Evolutionary conservation across 2,329 filamentous ascomycete genomes (phyloP).

Genomic region (Colletotrichum trifolii): DNA sequence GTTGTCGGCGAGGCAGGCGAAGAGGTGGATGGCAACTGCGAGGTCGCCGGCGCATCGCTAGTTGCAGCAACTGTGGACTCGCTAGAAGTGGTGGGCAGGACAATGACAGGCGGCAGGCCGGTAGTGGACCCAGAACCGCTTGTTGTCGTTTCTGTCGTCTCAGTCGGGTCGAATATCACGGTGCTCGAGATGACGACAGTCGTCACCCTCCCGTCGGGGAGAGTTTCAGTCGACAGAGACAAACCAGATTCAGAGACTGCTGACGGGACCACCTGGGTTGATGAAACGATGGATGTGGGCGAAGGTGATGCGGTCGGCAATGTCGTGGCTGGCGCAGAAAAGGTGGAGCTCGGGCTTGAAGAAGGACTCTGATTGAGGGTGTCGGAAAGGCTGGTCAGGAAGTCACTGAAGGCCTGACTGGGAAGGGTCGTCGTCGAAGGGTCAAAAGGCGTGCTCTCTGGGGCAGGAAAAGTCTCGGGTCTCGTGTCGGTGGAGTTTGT

Average conservation of each 20-base stretch:
- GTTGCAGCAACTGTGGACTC: not conserved
- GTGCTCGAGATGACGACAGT: slow-evolving; percentile 44
- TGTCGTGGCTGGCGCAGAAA: not conserved
- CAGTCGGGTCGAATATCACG: slow-evolving; percentile 34
- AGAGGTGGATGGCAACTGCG: slow-evolving; percentile 11
- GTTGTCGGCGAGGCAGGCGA: slow-evolving; percentile 29
- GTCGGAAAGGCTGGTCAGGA: slow-evolving; percentile 36
- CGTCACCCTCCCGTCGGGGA: slow-evolving; percentile 39
- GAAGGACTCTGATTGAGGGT: slow-evolving; percentile 30
- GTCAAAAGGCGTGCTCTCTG: slow-evolving; percentile 39
- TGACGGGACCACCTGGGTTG: slow-evolving; percentile 16
- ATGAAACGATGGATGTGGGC: slow-evolving; percentile 13
- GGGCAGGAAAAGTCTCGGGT: slow-evolving; percentile 41
- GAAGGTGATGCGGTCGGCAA: slow-evolving; percentile 7
- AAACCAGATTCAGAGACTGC: slow-evolving; percentile 14
- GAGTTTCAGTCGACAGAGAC: slow-evolving; percentile 36
- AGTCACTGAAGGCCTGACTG: slow-evolving; percentile 25
- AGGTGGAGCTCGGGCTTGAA: slow-evolving; percentile 26
- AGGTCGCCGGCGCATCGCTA: slow-evolving; percentile 9
- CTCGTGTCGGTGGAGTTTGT: slow-evolving; percentile 55
- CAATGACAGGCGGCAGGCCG: slow-evolving; percentile 31
- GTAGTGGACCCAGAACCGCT: slow-evolving; percentile 26
- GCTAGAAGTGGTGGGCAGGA: slow-evolving; percentile 36
- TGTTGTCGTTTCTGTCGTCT: slow-evolving; percentile 31
- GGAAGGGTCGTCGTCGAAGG: slow-evolving; percentile 1